Evolutionary conservation across 2,329 filamentous ascomycete genomes (phyloP), one percentile per base, ranked within the genome.

Genomic region (Xylariaceae sp.): DNA sequence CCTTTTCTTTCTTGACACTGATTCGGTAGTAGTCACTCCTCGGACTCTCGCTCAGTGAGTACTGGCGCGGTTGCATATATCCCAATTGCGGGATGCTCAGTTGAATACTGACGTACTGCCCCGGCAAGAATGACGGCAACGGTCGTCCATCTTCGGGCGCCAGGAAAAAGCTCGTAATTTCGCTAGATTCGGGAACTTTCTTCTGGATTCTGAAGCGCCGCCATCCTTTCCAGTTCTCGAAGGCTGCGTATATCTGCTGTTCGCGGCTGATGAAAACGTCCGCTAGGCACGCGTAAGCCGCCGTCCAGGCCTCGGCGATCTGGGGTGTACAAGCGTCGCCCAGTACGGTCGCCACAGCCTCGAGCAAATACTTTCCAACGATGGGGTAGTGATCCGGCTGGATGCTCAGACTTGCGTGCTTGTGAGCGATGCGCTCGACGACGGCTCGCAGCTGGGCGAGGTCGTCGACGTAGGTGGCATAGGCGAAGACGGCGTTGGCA

Each of bases 371-470:
- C 48, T 77, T 73, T 32, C 83, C 86, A 2, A 90, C 85, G 24
- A 88, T 74, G 39, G 71, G 64, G 59, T 90, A 90, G 39, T 89
- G 81, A 17, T 81, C 82, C 0, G 85, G 73, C 49, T 71, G 66
- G 55, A 90, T 76, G 57, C 78, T 79, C n/a, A 90, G 72, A 1
- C 79, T 84, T 18, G 74, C 83, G 57, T 90, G 86, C 66, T 89
- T 89, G 55, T 89, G 79, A 43, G 81, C 83, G 50, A 91, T 89
- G 54, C 82, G 76, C 61, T 87, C 81, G 12, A 79, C 69, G 26
- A 66, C 67, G 24, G 75, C 70, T 11, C 61, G 61, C 4, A 89
- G 70, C 16, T 69, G 75, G 35, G 72, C 74, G 1, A 87, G 72
- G 56, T 88, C 74, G 61, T 88, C 83, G 56, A 90, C 84, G 62